These are phyloP conservation scores for Panicum miliaceum DNA, from an alignment of 176 grass and related monocot species.

Conservation along the genomic window DNA sequence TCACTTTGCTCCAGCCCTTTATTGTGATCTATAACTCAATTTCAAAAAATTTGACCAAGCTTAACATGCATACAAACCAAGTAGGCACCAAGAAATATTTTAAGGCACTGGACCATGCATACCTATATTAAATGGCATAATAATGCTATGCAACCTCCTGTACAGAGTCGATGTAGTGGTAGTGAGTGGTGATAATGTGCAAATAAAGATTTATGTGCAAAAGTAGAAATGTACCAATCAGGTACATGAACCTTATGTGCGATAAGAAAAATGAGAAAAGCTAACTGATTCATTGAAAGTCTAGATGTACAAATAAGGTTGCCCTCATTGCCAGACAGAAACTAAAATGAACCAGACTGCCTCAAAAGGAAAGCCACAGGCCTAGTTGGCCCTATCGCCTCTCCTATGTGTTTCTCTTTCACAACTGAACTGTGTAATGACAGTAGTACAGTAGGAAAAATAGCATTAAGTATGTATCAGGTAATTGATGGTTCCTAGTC, in stretches of 20 bases:
- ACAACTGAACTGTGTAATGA: constrained; percentile 35
- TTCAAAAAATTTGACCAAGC: constrained; percentile 2
- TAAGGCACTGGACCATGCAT: neutral
- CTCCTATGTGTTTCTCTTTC: constrained; percentile 3
- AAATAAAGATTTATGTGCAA: neutral
- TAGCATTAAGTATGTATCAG: constrained; percentile 40
- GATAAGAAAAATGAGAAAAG: constrained; percentile 12
- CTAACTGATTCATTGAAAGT: neutral
- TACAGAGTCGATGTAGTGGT: neutral
- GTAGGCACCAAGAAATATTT: neutral
- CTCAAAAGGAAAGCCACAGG: constrained; percentile 24
- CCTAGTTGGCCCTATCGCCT: constrained; percentile 20
- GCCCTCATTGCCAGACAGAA: constrained; percentile 13
- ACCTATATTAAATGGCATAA: neutral
- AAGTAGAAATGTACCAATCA: constrained; percentile 21
- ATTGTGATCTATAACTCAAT: constrained; percentile 11
- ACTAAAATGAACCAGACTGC: constrained; percentile 34
- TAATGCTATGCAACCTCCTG: neutral
- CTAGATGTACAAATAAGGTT: constrained; percentile 24
- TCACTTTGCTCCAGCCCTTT: neutral
- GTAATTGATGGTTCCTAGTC: constrained; percentile 43
- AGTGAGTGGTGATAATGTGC: neutral
- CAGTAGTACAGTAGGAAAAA: constrained; percentile 32
- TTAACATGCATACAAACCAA: constrained; percentile 22
- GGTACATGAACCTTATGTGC: constrained; percentile 18